Evolutionary conservation across 371 early-diverging fungal species (phyloP), one percentile per base, ranked within the genome.

Genomic region (Parasitella parasitica): DNA sequence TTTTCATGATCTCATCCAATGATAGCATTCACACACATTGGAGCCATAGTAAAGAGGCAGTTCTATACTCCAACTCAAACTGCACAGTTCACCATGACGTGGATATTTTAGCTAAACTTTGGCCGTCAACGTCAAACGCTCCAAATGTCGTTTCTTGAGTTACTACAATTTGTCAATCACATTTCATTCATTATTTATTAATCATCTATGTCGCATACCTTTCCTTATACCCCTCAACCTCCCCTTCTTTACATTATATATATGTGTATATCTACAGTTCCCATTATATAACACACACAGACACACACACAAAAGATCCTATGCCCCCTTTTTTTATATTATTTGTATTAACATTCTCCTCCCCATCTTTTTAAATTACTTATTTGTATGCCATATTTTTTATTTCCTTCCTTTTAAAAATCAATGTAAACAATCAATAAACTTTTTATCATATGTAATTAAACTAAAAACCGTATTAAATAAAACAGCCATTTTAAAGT

Each of bases 31-130:
- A 63, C 11, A 51, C 57, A 9, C 18, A 49, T 24, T 27, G 35
- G 15, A 28, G 38, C 28, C 32, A 52, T 20, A 50, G 30, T n/a
- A 55, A 56, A 38, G 57, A 63, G 51, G 63, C 63, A 24, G 32
- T 32, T 55, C 12, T 63, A 2, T 15, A 50, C 24, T 22, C 38
- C 16, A 12, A 39, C 15, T 55, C 63, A n/a, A 38, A 50, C 16
- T 63, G 38, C 26, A 24, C 35, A 3, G 39, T 63, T 32, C 38
- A 63, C 34, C 56, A 63, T 32, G 63, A 63, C 39, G 24, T 37
- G 9, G 63, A 63, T 39, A 51, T 63, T 7, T 34, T 63, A n/a
- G 39, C 63, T 18, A 63, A 63, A 49, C 24, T 63, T 15, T 63
- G 63, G 63, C 63, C 63, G n/a, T 28, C 36, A 9, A 34, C 30